A percentile compares a stretch with the other conserved stretches of the same genome.
These are phyloP conservation scores for Solanum sparsipilum DNA, from an alignment of 257 asterid genomes.

Conservation along the genomic window DNA sequence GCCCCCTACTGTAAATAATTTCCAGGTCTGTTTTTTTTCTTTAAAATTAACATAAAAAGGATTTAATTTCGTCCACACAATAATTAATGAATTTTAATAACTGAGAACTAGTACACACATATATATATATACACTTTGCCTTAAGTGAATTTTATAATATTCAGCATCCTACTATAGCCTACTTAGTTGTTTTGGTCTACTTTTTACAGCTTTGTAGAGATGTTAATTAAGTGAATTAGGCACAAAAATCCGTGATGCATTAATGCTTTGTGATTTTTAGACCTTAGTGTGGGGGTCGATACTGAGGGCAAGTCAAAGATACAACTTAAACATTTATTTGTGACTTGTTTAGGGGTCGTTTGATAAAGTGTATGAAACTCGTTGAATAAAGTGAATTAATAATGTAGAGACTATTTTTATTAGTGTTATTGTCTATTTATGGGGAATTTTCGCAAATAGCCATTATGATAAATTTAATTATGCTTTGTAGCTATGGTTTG, in stretches of 20 bases:
- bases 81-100: not conserved
- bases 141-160: not conserved
- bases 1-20: not conserved
- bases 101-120: not conserved
- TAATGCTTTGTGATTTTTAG: not conserved
- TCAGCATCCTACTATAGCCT: not conserved
- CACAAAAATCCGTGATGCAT: not conserved
- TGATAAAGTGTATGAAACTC: not conserved
- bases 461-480: too few species aligned
- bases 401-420: not conserved
- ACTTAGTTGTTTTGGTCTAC: not conserved
- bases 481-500: not conserved
- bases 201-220: not conserved
- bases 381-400: not conserved
- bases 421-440: too few species aligned
- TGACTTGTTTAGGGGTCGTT: not conserved
- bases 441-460: not conserved
- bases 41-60: not conserved
- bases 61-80: not conserved
- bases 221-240: constrained; percentile 2
- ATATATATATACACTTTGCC: not conserved
- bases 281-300: not conserved
- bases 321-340: not conserved
- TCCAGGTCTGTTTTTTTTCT: not conserved
- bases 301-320: not conserved